A percentile compares a stretch with the other conserved stretches of the same genome.
Conservation (phyloP, 805 yeast genomes). For the Starmerella bacillaris region DNA sequence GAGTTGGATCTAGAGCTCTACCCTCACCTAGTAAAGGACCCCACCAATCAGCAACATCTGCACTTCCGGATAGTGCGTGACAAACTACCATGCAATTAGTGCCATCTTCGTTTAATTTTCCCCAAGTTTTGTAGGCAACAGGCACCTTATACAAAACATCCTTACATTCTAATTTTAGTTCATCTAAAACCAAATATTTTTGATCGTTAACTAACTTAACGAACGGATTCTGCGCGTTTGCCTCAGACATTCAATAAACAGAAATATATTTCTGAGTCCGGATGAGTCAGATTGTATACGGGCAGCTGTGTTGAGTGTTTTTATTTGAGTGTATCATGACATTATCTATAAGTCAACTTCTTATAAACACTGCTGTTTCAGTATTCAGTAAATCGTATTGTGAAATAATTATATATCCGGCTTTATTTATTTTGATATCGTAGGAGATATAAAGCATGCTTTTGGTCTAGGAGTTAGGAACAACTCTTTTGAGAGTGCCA, state of each 20-base stretch:
- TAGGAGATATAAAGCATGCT: too few species aligned
- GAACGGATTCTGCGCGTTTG: conserved; percentile 38
- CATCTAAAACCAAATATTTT: conserved; percentile 63
- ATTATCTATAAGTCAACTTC: too few species aligned
- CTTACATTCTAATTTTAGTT: conserved; percentile 49
- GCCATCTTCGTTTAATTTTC: conserved; percentile 47
- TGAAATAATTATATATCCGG: too few species aligned
- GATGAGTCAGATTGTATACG: too few species aligned
- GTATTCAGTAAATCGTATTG: too few species aligned
- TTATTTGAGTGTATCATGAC: too few species aligned
- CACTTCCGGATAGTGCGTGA: conserved; percentile 89
- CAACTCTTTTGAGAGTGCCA: too few species aligned
- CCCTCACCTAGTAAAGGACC: conserved; percentile 80
- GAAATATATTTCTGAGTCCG: too few species aligned
- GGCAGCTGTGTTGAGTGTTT: too few species aligned
- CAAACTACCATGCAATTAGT: conserved; percentile 79
- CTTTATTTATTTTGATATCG: too few species aligned
- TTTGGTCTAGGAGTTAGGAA: too few species aligned
- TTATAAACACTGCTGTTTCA: too few species aligned
- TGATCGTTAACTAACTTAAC: conserved; percentile 58
- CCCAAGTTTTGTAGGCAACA: conserved; percentile 94
- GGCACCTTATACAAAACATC: conserved; percentile 57
- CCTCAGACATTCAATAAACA: conserved; percentile 12
- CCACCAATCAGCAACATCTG: conserved; percentile 98
- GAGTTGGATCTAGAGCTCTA: conserved; percentile 77